phyloP scores from a whole-genome alignment of 1,139 yeast genomes.

The Sugiyamaella neomexicana region DNA sequence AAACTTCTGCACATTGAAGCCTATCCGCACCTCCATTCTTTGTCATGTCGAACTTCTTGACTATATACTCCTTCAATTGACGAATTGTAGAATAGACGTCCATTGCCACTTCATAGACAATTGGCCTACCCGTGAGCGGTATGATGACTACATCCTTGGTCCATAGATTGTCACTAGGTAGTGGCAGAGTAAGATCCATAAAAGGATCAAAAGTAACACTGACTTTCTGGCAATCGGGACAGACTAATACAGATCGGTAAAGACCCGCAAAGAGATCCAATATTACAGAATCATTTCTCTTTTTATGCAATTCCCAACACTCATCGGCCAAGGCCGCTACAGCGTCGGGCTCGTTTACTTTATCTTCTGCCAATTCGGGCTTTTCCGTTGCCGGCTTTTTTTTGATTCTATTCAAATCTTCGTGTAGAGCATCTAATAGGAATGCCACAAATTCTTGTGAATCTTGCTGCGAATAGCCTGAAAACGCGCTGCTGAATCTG shows the following conservation, averaged over 20 bases:
- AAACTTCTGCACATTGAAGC: constrained; percentile 69
- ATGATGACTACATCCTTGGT: constrained; percentile 62
- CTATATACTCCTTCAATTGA: constrained; percentile 63
- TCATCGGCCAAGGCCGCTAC: constrained; percentile 62
- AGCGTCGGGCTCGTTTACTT: constrained; percentile 55
- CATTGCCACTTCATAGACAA: constrained; percentile 56
- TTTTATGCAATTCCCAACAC: constrained; percentile 80
- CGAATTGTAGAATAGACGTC: constrained; percentile 63
- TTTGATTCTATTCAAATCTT: constrained; percentile 80
- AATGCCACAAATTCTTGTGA: constrained; percentile 93
- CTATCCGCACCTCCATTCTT: constrained; percentile 33
- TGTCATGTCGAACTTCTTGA: constrained; percentile 31
- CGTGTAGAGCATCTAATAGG: constrained; percentile 88
- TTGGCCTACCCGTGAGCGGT: constrained; percentile 54
- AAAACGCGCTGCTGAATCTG: constrained; percentile 73
- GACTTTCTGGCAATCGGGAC: constrained; percentile 80
- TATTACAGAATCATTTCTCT: constrained; percentile 82
- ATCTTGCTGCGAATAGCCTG: constrained; percentile 91
- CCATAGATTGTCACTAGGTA: constrained; percentile 82
- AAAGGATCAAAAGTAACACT: constrained; percentile 94
- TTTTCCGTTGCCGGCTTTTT: constrained; percentile 86
- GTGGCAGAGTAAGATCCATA: constrained; percentile 84
- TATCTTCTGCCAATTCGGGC: constrained; percentile 71
- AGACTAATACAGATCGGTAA: constrained; percentile 83
- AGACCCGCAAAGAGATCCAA: constrained; percentile 86